Percentiles rank a stretch among this genome's conserved stretches.
Conservation (phyloP, 1,284 basidiomycete genomes). For the Boletellus sp. region DNA sequence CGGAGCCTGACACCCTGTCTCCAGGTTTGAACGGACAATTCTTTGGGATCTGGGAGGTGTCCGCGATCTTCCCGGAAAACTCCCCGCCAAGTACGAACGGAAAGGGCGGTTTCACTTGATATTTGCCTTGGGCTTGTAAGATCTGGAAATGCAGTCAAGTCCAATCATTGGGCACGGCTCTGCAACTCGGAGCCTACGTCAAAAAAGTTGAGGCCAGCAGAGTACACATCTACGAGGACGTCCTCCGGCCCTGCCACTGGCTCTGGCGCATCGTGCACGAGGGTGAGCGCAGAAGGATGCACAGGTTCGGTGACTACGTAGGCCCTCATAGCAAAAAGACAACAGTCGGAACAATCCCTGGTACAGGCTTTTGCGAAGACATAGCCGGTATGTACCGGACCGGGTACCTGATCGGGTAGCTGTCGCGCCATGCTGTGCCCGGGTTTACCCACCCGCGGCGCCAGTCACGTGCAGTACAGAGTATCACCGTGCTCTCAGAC, state of each 20-base stretch:
- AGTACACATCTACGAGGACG: slow-evolving; percentile 81
- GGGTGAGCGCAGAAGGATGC: slow-evolving; percentile 68
- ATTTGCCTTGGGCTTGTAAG: slow-evolving; percentile 83
- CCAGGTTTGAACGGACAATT: slow-evolving; percentile 81
- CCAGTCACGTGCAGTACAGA: too few species aligned
- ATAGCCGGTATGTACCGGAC: not conserved
- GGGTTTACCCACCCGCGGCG: too few species aligned
- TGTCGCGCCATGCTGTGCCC: not conserved
- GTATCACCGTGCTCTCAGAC: not conserved
- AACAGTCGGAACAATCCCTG: not conserved
- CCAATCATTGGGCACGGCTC: not conserved
- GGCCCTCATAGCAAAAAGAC: slow-evolving; percentile 61
- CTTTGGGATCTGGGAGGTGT: slow-evolving; percentile 74
- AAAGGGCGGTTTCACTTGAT: slow-evolving; percentile 78
- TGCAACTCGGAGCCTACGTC: slow-evolving; percentile 45
- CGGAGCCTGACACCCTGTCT: slow-evolving; percentile 87
- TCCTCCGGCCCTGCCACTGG: slow-evolving; percentile 54
- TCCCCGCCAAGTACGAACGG: slow-evolving; percentile 85
- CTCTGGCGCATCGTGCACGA: slow-evolving; percentile 58
- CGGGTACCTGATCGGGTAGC: not conserved
- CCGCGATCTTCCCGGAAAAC: slow-evolving; percentile 79
- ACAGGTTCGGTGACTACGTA: slow-evolving; percentile 70
- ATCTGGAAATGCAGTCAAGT: slow-evolving; percentile 44
- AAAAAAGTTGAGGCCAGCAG: slow-evolving; percentile 77
- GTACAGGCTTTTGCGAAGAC: not conserved